A percentile compares a stretch with the other conserved stretches of the same genome.
phyloP scores from a whole-genome alignment of 2,329 filamentous ascomycete genomes.

The Botryotinia calthae region DNA sequence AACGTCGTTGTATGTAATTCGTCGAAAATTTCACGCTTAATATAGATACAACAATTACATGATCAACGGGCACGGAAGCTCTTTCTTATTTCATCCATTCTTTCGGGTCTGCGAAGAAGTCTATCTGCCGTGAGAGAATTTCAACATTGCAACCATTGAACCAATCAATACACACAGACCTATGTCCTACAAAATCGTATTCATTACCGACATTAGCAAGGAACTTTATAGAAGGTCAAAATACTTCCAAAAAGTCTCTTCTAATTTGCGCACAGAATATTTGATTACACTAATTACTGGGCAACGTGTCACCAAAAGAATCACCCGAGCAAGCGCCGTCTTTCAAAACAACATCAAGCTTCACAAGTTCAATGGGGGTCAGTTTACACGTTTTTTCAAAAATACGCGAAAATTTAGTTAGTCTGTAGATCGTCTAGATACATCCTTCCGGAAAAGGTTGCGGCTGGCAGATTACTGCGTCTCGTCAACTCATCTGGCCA shows the following conservation, averaged over 20 bases:
- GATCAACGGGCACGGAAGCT: neutral
- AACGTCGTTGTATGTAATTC: neutral
- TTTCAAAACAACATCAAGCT: slow-evolving; percentile 3
- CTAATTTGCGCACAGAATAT: slow-evolving; percentile 11
- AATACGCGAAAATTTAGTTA: neutral
- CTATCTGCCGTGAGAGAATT: neutral
- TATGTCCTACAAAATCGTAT: neutral
- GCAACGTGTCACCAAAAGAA: neutral
- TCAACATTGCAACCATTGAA: neutral
- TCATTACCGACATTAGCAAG: slow-evolving; percentile 11
- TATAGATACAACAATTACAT: neutral
- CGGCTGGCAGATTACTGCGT: neutral
- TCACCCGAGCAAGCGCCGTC: neutral
- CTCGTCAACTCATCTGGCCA: neutral
- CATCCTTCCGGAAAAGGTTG: neutral
- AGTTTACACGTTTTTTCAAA: neutral
- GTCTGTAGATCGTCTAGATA: neutral
- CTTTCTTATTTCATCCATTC: neutral
- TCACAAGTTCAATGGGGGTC: neutral
- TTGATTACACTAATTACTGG: neutral
- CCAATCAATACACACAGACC: neutral
- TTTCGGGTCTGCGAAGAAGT: no score
- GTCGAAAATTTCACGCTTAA: neutral
- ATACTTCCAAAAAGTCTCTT: neutral
- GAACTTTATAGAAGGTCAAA: neutral